These are phyloP conservation scores for Cladosporium cucumerinum DNA, from an alignment of 2,329 filamentous ascomycete genomes.

Conservation along the genomic window DNA sequence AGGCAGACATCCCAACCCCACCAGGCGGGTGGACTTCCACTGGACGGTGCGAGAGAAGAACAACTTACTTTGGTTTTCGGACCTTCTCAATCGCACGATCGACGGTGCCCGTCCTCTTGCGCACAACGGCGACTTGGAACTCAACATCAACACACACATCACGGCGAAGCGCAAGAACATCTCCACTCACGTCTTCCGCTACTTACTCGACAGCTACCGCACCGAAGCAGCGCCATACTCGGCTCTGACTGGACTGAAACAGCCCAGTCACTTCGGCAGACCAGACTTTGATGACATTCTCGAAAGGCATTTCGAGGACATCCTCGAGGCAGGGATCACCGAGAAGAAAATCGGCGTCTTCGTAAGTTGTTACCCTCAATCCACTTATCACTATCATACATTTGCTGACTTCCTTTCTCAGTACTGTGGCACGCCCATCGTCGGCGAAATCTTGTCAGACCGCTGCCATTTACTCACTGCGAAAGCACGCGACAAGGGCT, in stretches of 20 bases:
- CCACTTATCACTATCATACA: background rate
- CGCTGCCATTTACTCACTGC: conserved; percentile 51
- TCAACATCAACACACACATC: conserved; percentile 56
- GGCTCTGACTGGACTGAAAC: conserved; percentile 53
- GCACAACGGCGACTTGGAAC: conserved; percentile 42
- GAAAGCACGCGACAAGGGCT: conserved; percentile 51
- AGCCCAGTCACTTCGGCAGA: conserved; percentile 53
- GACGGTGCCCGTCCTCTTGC: conserved; percentile 38
- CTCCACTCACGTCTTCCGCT: conserved; percentile 55
- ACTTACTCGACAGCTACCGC: conserved; percentile 56
- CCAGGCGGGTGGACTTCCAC: conserved; percentile 55
- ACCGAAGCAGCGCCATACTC: conserved; percentile 51
- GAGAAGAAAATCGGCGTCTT: conserved; percentile 54
- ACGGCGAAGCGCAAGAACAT: conserved; percentile 54
- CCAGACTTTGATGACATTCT: conserved; percentile 54
- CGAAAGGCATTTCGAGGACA: conserved; percentile 53
- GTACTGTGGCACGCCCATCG: conserved; percentile 55
- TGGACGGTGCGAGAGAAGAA: conserved; percentile 59
- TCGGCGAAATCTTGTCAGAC: conserved; percentile 56
- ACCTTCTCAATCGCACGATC: conserved; percentile 52
- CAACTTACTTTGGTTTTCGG: conserved; percentile 56
- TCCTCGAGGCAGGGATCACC: conserved; percentile 39
- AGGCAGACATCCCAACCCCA: conserved; percentile 11
- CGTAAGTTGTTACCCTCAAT: background rate
- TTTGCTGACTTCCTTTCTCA: background rate